These are phyloP conservation scores for Diospyros lotus DNA, from an alignment of 148 eudicot species.

Conservation along the genomic window DNA sequence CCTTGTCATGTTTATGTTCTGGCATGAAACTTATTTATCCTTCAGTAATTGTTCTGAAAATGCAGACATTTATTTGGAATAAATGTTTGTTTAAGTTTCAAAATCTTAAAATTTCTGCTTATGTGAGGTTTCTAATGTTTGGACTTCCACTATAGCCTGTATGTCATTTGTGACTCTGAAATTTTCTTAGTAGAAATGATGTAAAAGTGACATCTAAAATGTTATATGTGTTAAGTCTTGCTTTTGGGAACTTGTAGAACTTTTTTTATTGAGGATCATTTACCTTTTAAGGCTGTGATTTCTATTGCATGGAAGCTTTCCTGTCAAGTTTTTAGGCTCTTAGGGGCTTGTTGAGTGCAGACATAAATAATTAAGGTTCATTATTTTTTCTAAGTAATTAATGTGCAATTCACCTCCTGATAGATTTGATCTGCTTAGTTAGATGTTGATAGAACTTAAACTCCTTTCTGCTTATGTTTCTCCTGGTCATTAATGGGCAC, in stretches of 20 bases:
- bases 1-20: too few species aligned
- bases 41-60: not conserved
- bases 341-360: too few species aligned
- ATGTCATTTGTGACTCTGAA: not conserved
- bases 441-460: too few species aligned
- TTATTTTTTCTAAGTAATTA: too few species aligned
- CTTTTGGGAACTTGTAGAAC: not conserved
- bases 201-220: not conserved
- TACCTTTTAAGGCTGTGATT: not conserved
- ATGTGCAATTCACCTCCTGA: too few species aligned
- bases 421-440: too few species aligned
- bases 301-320: not conserved
- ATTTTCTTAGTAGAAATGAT: not conserved
- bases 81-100: not conserved
- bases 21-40: too few species aligned
- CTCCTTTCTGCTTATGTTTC: too few species aligned
- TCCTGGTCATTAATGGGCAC: too few species aligned
- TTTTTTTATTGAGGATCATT: not conserved
- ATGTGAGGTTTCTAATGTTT: not conserved
- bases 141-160: not conserved
- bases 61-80: not conserved
- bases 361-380: too few species aligned
- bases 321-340: too few species aligned
- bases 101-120: not conserved
- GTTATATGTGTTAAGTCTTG: not conserved